Evolutionary conservation across 805 yeast genomes (phyloP).

Genomic region (Lipomyces lipofer): DNA sequence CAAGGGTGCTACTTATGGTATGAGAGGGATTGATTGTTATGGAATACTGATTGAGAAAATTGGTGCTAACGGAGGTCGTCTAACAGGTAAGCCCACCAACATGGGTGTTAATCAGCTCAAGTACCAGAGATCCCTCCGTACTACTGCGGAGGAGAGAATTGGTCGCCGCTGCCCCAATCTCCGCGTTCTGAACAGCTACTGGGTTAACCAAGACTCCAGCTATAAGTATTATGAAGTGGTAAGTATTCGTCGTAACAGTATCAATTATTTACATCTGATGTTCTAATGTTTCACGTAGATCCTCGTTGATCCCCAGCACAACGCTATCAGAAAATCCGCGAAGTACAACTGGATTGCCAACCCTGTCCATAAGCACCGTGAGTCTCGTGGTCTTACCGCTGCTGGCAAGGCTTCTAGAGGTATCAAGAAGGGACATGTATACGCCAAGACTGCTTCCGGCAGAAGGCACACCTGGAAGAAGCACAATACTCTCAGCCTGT

Average conservation of each 20-base stretch:
- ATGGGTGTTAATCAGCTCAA: constrained; percentile 99
- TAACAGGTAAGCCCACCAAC: constrained; percentile 91
- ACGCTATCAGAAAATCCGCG: constrained; percentile 98
- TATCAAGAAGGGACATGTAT: constrained; percentile 99
- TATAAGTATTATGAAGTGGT: constrained; percentile 98
- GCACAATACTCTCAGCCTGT: constrained; percentile 96
- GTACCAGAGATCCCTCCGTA: constrained; percentile 97
- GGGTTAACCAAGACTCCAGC: constrained; percentile 99
- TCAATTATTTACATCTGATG: too few species aligned
- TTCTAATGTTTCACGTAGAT: constrained; percentile 37
- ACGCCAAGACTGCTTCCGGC: constrained; percentile 97
- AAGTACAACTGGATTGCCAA: constrained; percentile 99
- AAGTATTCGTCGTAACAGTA: background rate
- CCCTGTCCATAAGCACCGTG: constrained; percentile 99
- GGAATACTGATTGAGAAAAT: background rate
- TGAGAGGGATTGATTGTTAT: background rate
- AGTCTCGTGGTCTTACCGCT: constrained; percentile 97
- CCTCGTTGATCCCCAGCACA: constrained; percentile 95
- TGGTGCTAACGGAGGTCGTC: background rate
- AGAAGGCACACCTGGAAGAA: constrained; percentile 95
- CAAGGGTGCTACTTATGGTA: constrained; percentile 99
- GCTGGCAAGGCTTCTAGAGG: constrained; percentile 99
- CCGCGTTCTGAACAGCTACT: constrained; percentile 99
- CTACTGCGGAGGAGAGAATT: constrained; percentile 99
- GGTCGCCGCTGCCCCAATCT: constrained; percentile 98